phyloP scores from a whole-genome alignment of 106 monocot genomes.

The Phalaenopsis equestris region DNA sequence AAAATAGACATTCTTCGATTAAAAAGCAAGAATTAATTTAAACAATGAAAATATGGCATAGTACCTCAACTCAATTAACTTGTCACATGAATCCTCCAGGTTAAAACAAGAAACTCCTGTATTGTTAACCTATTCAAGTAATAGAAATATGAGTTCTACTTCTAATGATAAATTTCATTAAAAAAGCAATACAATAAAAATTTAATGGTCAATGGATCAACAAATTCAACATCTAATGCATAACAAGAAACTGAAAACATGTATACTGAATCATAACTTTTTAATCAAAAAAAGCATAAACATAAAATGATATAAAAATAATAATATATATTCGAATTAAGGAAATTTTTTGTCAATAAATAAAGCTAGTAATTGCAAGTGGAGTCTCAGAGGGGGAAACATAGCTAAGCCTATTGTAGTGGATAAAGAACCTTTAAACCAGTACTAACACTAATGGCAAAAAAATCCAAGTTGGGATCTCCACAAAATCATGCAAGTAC shows the following conservation, averaged over 20 bases:
- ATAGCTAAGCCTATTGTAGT: not conserved
- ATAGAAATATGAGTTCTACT: not conserved
- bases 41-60: not conserved
- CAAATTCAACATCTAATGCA: not conserved
- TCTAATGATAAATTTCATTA: not conserved
- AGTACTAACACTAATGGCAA: not conserved
- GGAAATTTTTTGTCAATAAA: not conserved
- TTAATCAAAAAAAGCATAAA: not conserved
- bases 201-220: not conserved
- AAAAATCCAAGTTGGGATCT: not conserved
- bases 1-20: not conserved
- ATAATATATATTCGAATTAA: not conserved
- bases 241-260: constrained; percentile 2
- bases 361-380: not conserved
- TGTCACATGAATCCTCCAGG: constrained; percentile 3
- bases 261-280: not conserved
- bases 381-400: not conserved
- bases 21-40: not conserved
- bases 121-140: constrained; percentile 1
- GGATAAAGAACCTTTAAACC: not conserved
- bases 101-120: constrained; percentile 7
- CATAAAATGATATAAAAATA: not conserved
- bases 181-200: not conserved
- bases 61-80: not conserved
- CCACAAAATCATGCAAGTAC: not conserved